Percentiles rank a stretch among this genome's conserved stretches.
Evolutionary conservation across 2,329 filamentous ascomycete genomes (phyloP).

Genomic region (Dothistroma pini): DNA sequence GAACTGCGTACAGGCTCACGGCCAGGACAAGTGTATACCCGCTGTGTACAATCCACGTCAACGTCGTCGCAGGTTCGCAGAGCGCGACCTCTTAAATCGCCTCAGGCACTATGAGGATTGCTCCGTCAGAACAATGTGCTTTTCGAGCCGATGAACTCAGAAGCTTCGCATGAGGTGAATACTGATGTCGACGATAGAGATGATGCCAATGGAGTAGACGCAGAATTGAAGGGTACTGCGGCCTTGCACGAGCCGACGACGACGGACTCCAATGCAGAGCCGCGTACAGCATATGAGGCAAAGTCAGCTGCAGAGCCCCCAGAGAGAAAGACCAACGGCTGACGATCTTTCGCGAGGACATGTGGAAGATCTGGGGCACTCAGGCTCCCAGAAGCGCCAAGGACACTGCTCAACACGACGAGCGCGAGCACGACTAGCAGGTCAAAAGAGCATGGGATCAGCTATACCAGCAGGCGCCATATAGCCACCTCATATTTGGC

Average conservation of each 20-base stretch:
- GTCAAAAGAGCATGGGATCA: no score
- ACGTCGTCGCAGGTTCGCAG: constrained; percentile 54
- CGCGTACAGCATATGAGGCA: constrained; percentile 17
- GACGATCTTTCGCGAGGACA: no score
- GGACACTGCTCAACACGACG: no score
- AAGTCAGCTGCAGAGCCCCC: constrained; percentile 10
- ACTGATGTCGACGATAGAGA: not conserved
- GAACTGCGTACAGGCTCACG: constrained; percentile 52
- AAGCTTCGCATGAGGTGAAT: not conserved
- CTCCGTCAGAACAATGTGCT: constrained; percentile 62
- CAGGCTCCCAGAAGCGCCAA: no score
- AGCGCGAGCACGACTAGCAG: no score
- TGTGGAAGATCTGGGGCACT: no score
- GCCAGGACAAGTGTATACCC: constrained; percentile 2
- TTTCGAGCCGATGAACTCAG: constrained; percentile 61
- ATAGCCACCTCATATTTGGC: no score
- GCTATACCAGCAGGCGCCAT: no score
- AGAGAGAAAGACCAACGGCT: constrained; percentile 8
- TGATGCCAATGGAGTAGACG: not conserved
- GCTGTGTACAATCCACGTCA: constrained; percentile 55
- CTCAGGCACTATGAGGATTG: constrained; percentile 65
- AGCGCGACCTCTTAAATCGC: constrained; percentile 67
- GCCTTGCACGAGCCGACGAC: not conserved
- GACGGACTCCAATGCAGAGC: constrained; percentile 12
- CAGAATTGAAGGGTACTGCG: no score